Conservation (phyloP, 345 rosid species). For the Gossypium sturtianum region DNA sequence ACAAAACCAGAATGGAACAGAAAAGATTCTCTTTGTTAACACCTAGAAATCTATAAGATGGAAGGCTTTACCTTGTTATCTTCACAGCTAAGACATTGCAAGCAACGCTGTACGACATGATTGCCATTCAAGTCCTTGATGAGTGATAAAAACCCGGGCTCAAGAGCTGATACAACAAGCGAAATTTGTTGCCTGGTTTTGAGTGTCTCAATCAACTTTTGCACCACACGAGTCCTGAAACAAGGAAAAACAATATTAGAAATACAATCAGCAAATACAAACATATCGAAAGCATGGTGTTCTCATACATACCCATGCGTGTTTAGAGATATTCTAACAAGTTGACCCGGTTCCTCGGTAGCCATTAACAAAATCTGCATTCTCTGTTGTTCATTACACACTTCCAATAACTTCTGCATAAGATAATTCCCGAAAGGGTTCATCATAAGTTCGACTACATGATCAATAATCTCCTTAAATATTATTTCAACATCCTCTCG, state of each 20-base stretch:
- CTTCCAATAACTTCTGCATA: constrained; percentile 43
- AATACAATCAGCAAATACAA: not conserved
- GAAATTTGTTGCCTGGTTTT: constrained; percentile 45
- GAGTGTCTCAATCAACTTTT: constrained; percentile 52
- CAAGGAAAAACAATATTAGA: constrained; percentile 10
- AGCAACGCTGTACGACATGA: constrained; percentile 65
- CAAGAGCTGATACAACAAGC: constrained; percentile 40
- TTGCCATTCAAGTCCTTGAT: constrained; percentile 58
- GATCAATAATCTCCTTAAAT: constrained; percentile 36
- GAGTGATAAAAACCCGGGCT: constrained; percentile 48
- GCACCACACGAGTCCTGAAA: constrained; percentile 55
- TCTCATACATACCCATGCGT: constrained; percentile 34
- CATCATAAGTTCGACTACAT: constrained; percentile 44
- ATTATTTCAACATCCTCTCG: constrained; percentile 28
- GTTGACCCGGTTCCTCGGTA: constrained; percentile 33
- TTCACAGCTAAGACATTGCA: constrained; percentile 44
- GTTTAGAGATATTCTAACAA: constrained; percentile 31
- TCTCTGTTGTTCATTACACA: constrained; percentile 45
- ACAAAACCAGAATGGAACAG: not conserved
- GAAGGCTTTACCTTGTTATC: constrained; percentile 43
- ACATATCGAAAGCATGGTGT: not conserved
- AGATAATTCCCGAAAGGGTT: constrained; percentile 53
- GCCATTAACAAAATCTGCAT: constrained; percentile 30
- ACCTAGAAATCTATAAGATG: not conserved
- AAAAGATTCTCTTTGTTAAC: not conserved